phyloP scores from a whole-genome alignment of 768 basidiomycete genomes.

The Dictyophora rubrovolvata region DNA sequence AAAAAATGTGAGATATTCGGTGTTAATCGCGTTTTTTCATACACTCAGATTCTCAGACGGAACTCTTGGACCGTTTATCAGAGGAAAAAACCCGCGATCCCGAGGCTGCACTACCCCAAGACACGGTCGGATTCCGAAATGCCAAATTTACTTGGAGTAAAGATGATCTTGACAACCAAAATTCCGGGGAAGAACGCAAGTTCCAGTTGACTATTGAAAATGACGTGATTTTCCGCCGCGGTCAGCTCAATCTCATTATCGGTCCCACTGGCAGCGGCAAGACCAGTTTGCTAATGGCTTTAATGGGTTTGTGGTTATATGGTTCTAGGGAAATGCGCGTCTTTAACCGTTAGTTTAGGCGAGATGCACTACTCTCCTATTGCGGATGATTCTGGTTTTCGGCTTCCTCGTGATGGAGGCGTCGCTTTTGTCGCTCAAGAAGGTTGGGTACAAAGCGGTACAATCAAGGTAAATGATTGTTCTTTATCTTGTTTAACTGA shows the following conservation, averaged over 20 bases:
- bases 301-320: not conserved
- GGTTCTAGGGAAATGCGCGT: not conserved
- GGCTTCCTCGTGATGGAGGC: conserved; percentile 28
- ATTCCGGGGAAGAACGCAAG: conserved; percentile 10
- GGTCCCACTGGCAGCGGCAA: conserved; percentile 10
- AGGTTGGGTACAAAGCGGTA: conserved; percentile 29
- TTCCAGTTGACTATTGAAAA: conserved; percentile 9
- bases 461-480: conserved; percentile 12
- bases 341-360: not conserved
- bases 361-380: conserved; percentile 15
- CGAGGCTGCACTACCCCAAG: not conserved
- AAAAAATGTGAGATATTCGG: conserved; percentile 10
- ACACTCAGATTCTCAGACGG: not conserved
- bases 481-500: conserved; percentile 8
- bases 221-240: conserved; percentile 5
- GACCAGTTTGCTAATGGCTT: not conserved
- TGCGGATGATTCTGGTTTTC: conserved; percentile 26
- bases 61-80: not conserved
- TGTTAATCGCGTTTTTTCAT: no score
- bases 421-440: conserved; percentile 30
- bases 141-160: conserved; percentile 15
- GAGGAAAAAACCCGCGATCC: not conserved
- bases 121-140: conserved; percentile 4
- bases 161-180: not conserved
- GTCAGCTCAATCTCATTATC: conserved; percentile 6